Evolutionary conservation across 225 moss, liverwort and hornwort species (phyloP), one percentile per base, ranked within the genome.

Genomic region (Marchantia polymorpha): DNA sequence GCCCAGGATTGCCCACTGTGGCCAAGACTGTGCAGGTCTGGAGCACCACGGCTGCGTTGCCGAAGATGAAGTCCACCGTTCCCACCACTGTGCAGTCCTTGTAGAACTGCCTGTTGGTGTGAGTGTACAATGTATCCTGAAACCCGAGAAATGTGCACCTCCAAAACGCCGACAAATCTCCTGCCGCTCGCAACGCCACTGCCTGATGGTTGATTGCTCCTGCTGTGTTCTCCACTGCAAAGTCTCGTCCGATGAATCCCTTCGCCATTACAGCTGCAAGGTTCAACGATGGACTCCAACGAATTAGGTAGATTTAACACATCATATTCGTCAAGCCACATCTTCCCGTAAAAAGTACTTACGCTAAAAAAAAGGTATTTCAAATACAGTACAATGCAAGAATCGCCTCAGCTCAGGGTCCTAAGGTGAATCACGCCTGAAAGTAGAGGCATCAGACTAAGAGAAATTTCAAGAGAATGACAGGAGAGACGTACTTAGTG

Each of bases 41-140:
- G 55, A 96, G 90, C 12, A 94, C 88, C 0, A 85, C 91, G 5
- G 96, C 96, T 17, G 96, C 86, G 52, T 96, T 96, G 39, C 96
- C 96, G 48, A 96, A 96, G 16, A 96, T 91, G 92, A 91, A 96
- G 77, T 96, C 96, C 10, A 96, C 86, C 6, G 96, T 96, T 72
- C 96, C 96, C 0, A 39, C 54, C 7, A 96, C 84, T 2, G 85
- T 91, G 86, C 94, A 94, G 30, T 86, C 55, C 4, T 59, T 83
- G 88, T 92, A 96, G 78, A 96, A 96, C 78, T 96, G 96, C 80
- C 96, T 90, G 50, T 92, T 82, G 14, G 86, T 15, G 78, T 88
- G 92, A 1, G 90, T 83, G 74, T 93, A 96, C 0, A 96, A 83
- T 12, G 96, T 96, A 82, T 96, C 96, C 82, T 96, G 88, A 72